phyloP scores from a whole-genome alignment of 495 filamentous ascomycete genomes.

The Hypoxylon intermedium region DNA sequence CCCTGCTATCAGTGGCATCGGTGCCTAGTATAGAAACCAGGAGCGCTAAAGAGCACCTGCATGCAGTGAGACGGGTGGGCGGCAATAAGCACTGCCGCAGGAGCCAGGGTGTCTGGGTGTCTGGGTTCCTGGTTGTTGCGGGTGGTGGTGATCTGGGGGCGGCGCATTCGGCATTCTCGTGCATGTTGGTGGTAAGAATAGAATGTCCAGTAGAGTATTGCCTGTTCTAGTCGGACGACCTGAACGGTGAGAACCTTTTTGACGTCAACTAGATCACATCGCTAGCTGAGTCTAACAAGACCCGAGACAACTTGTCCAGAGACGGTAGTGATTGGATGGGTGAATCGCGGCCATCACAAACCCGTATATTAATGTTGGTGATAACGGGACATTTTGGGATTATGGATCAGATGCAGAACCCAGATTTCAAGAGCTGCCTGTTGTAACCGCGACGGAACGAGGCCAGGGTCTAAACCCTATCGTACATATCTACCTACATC shows the following conservation, averaged over 20 bases:
- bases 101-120: no score
- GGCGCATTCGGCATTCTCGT: constrained; percentile 22
- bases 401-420: neutral
- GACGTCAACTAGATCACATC: constrained; percentile 32
- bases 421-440: constrained; percentile 5
- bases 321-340: constrained; percentile 22
- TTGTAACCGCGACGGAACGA: neutral
- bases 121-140: no score
- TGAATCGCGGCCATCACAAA: constrained; percentile 22
- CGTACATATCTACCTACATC: no score
- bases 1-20: neutral
- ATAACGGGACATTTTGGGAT: constrained; percentile 1
- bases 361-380: constrained; percentile 17
- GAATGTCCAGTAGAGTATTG: constrained; percentile 5
- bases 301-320: constrained; percentile 10
- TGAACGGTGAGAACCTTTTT: neutral
- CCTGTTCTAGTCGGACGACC: constrained; percentile 8
- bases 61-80: constrained; percentile 34
- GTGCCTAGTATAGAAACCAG: constrained; percentile 1
- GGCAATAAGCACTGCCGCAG: constrained; percentile 4
- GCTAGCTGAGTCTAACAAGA: constrained; percentile 22
- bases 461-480: neutral
- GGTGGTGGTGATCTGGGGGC: constrained; percentile 20
- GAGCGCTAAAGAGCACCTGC: neutral
- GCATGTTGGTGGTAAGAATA: constrained; percentile 15